Conservation (phyloP, 2,329 filamentous ascomycete genomes). For the Xylaria sp. region DNA sequence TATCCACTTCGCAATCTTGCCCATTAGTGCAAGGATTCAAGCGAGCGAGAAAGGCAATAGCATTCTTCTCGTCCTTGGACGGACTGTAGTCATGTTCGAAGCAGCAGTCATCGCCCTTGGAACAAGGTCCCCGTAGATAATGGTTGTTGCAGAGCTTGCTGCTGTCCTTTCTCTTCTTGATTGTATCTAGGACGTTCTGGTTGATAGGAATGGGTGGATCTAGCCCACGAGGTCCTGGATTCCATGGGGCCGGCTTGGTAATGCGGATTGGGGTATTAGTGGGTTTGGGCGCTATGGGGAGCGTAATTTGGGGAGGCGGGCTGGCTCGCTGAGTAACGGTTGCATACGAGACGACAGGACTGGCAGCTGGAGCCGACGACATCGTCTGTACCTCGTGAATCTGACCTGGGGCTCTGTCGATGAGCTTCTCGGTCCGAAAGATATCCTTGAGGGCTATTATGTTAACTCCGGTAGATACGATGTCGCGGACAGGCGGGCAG, state of each 20-base stretch:
- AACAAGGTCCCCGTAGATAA: constrained; percentile 60
- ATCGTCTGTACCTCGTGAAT: constrained; percentile 27
- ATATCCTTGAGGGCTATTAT: constrained; percentile 52
- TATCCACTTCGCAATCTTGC: constrained; percentile 59
- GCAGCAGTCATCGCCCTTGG: constrained; percentile 55
- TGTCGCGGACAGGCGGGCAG: constrained; percentile 51
- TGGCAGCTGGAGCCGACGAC: constrained; percentile 30
- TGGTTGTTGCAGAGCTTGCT: constrained; percentile 66
- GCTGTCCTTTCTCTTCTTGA: constrained; percentile 58
- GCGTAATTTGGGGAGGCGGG: constrained; percentile 47
- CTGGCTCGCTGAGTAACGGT: constrained; percentile 45
- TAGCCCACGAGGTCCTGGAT: constrained; percentile 56
- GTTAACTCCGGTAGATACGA: constrained; percentile 49
- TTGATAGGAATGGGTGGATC: constrained; percentile 55
- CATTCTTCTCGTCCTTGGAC: constrained; percentile 56
- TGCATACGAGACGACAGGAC: constrained; percentile 43
- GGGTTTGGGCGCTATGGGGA: constrained; percentile 44
- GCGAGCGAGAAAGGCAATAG: constrained; percentile 58
- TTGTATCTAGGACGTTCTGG: constrained; percentile 50
- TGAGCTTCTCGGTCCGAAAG: constrained; percentile 58
- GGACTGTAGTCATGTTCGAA: constrained; percentile 61
- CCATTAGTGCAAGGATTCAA: constrained; percentile 60
- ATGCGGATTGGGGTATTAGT: constrained; percentile 26
- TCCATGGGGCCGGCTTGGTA: constrained; percentile 48
- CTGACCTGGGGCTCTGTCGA: constrained; percentile 39